A percentile compares a stretch with the other conserved stretches of the same genome.
Conservation (phyloP, 2,329 filamentous ascomycete genomes). For the Pseudogymnoascus sp. region DNA sequence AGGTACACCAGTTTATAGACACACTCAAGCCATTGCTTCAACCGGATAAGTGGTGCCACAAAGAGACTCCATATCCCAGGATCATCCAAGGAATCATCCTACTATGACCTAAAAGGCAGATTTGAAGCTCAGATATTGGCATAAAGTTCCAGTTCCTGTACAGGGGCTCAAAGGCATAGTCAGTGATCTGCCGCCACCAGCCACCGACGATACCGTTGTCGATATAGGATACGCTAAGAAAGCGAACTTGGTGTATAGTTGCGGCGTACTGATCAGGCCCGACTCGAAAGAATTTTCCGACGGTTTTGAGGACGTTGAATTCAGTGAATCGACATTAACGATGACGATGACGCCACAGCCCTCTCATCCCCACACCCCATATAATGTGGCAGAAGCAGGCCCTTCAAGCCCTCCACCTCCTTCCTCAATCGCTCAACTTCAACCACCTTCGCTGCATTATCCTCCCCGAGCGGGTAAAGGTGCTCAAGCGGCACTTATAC, state of each 20-base stretch:
- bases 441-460: too few relatives aligned
- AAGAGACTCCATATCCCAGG: constrained; percentile 9
- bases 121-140: constrained; percentile 14
- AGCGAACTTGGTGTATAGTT: constrained; percentile 12
- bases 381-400: too few relatives aligned
- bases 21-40: background rate
- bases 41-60: background rate
- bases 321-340: too few relatives aligned
- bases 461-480: too few relatives aligned
- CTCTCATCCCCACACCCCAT: too few relatives aligned
- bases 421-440: too few relatives aligned
- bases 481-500: too few relatives aligned
- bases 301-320: constrained; percentile 8
- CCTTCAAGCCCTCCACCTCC: too few relatives aligned
- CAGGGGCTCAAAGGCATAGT: constrained; percentile 14
- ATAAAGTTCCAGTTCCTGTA: constrained; percentile 12
- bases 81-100: background rate
- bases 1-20: background rate
- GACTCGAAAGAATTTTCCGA: constrained; percentile 6
- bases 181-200: constrained; percentile 10
- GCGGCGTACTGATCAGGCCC: constrained; percentile 3
- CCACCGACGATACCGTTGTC: constrained; percentile 10
- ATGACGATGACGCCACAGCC: too few relatives aligned
- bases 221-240: constrained; percentile 13
- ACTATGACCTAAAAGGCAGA: constrained; percentile 10